Percentiles rank a stretch among this genome's conserved stretches.
phyloP scores from a whole-genome alignment of 2,329 filamentous ascomycete species.

The Simplicillium sp. region DNA sequence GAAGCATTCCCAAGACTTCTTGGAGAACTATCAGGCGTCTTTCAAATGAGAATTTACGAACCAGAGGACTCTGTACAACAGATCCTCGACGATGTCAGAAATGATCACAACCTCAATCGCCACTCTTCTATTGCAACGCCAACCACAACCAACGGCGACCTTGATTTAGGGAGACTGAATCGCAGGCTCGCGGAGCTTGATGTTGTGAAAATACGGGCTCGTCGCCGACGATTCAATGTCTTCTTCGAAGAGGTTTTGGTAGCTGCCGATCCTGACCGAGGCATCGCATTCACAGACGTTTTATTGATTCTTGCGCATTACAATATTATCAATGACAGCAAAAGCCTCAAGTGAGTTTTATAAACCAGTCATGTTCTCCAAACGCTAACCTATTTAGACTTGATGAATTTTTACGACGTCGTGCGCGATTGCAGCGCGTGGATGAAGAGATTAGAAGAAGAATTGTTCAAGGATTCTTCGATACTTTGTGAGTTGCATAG shows the following conservation, averaged over 20 bases:
- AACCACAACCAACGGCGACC: conserved; percentile 39
- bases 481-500: conserved; percentile 57
- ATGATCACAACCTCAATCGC: conserved; percentile 41
- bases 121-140: conserved; percentile 38
- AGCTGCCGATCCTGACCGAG: conserved; percentile 78
- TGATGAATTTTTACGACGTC: conserved; percentile 87
- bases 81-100: conserved; percentile 76
- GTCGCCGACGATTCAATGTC: conserved; percentile 75
- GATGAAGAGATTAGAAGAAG: conserved; percentile 89
- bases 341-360: conserved; percentile 63
- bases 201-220: conserved; percentile 60
- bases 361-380: no score
- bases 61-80: conserved; percentile 78
- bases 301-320: conserved; percentile 96
- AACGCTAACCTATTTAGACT: conserved; percentile 42
- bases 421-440: conserved; percentile 83
- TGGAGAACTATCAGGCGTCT: conserved; percentile 87
- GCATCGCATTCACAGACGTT: conserved; percentile 85
- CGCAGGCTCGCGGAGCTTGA: conserved; percentile 65
- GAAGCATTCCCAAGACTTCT: conserved; percentile 82
- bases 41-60: conserved; percentile 95
- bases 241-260: conserved; percentile 97
- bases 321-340: conserved; percentile 97
- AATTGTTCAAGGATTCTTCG: conserved; percentile 89
- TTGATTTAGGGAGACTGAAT: conserved; percentile 72